Percentiles rank a stretch among this genome's conserved stretches.
Evolutionary conservation across 306 rosid species (phyloP).

Genomic region (Prosopis cineraria): DNA sequence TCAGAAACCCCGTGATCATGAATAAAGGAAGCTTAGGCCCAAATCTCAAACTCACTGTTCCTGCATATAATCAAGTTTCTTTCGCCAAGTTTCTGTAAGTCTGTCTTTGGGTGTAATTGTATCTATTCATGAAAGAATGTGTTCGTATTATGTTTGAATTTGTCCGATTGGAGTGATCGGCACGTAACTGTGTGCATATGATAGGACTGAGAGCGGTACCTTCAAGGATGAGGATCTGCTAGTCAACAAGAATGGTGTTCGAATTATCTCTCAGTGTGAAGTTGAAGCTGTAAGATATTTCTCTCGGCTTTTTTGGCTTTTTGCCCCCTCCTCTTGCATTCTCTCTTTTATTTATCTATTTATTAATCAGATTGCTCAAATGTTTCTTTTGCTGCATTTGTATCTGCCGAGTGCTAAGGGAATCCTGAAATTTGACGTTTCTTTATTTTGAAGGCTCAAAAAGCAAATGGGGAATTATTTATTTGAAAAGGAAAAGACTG

Average conservation of each 20-base stretch:
- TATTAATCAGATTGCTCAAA: slow-evolving; percentile 18
- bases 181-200: slow-evolving; percentile 20
- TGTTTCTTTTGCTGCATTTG: slow-evolving; percentile 34
- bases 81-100: slow-evolving; percentile 75
- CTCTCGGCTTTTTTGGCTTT: neutral
- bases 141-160: neutral
- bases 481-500: neutral
- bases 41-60: slow-evolving; percentile 75
- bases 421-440: neutral
- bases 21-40: slow-evolving; percentile 63
- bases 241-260: slow-evolving; percentile 89
- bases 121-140: slow-evolving; percentile 17
- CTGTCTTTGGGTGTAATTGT: slow-evolving; percentile 24
- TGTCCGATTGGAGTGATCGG: slow-evolving; percentile 37
- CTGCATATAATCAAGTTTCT: slow-evolving; percentile 65
- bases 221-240: slow-evolving; percentile 96
- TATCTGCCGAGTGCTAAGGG: slow-evolving; percentile 34
- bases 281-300: slow-evolving; percentile 70
- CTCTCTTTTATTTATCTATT: neutral
- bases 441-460: neutral
- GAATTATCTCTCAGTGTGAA: slow-evolving; percentile 76
- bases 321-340: neutral
- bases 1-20: slow-evolving; percentile 48
- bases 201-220: slow-evolving; percentile 92
- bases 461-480: slow-evolving; percentile 17